Conservation (phyloP, 805 yeast species). For the Pichia kluyveri region DNA sequence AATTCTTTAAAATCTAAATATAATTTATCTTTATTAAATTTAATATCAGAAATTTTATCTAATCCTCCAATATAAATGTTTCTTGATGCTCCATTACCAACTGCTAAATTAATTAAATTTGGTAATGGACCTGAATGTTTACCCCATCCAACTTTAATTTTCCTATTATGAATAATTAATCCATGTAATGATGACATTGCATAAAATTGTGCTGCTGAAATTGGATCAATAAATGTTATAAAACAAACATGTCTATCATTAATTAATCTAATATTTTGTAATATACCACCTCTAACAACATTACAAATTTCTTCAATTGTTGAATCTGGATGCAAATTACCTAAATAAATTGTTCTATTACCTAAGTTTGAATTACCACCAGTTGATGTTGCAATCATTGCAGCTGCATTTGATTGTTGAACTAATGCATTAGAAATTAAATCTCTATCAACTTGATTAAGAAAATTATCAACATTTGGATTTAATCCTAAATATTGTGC, state of each 20-base stretch:
- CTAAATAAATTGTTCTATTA: slow-evolving; percentile 86
- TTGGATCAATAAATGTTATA: slow-evolving; percentile 91
- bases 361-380: slow-evolving; percentile 92
- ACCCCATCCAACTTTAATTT: slow-evolving; percentile 96
- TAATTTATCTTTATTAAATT: slow-evolving; percentile 37
- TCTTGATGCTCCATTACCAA: slow-evolving; percentile 88
- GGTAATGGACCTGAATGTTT: slow-evolving; percentile 91
- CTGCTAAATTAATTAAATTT: slow-evolving; percentile 80
- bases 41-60: slow-evolving; percentile 23
- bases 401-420: slow-evolving; percentile 94
- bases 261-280: slow-evolving; percentile 74
- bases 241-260: slow-evolving; percentile 88
- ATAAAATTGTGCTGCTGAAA: slow-evolving; percentile 95
- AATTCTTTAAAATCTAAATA: slow-evolving; percentile 67
- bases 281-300: slow-evolving; percentile 88
- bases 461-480: slow-evolving; percentile 77
- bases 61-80: slow-evolving; percentile 76
- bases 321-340: slow-evolving; percentile 81
- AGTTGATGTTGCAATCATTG: slow-evolving; percentile 91
- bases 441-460: slow-evolving; percentile 48
- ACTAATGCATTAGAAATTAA: slow-evolving; percentile 66
- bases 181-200: slow-evolving; percentile 92
- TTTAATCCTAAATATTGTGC: slow-evolving; percentile 89
- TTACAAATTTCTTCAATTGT: slow-evolving; percentile 91
- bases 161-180: slow-evolving; percentile 71